Base-by-base conservation (phyloP, 345 rosid species). In the Erysimum cheiranthoides region DNA sequence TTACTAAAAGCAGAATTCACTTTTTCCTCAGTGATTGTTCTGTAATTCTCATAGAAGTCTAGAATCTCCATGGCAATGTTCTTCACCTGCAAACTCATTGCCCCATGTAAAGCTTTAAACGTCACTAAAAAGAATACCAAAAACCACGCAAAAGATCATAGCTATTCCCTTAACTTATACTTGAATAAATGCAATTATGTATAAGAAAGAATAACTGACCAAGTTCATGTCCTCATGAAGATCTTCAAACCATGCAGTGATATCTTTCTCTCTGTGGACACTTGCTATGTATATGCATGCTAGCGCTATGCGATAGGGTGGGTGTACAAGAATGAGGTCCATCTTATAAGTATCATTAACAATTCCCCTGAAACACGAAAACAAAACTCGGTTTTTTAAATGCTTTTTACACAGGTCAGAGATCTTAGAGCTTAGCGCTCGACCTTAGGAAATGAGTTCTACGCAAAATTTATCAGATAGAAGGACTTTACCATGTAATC, bases 231-330 rank as follows among this genome's bases (percentile, higher is more conserved):
- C 97, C 49, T 88, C 93, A 0, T 84, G 88, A 63, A 94, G 97
- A 83, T 92, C 96, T 81, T 94, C 97, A 58, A 94, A 90, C 98
- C 98, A 94, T 36, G 96, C 82, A 8, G 96, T 91, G 72, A 73
- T 83, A 70, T 92, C 98, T 84, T 81, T 88, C 14, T 92, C 98
- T 71, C 80, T 86, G 70, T 78, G 72, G 52, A 87, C 92, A 35
- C 93, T 88, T 43, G 94, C 93, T 61, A 92, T 92, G 71, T 84
- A 94, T 59, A 94, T 86, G 89, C 93, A 90, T 67, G 97, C 97
- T 65, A 94, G 66, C 8, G 97, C 96, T 66, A 92, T 90, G 74
- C 91, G 80, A 77, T 91, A 93, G 0, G 98, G 97, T 8, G 97
- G 95, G 72, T 94, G 90, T 60, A 89, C 82, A 45, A 94, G 97